phyloP scores from a whole-genome alignment of 1,284 basidiomycete species.

The Naganishia liquefaciens region DNA sequence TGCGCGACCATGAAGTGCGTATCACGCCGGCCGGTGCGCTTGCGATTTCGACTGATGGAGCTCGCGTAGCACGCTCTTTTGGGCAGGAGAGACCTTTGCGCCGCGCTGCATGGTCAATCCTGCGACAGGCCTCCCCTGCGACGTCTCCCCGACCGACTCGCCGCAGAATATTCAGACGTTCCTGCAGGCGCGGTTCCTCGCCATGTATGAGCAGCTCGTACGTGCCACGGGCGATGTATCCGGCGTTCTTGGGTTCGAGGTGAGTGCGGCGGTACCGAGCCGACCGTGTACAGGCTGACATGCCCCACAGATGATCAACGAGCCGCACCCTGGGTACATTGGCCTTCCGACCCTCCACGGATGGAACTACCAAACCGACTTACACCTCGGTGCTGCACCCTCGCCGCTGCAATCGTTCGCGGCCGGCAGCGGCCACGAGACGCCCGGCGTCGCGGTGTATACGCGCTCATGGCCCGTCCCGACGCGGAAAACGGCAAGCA shows the following conservation, averaged over 20 bases:
- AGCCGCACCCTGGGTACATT: conserved; percentile 92
- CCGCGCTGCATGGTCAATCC: conserved; percentile 64
- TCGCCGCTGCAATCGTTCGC: conserved; percentile 81
- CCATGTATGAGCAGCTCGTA: conserved; percentile 72
- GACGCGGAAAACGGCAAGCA: conserved; percentile 58
- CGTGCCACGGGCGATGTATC: conserved; percentile 70
- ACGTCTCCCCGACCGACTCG: conserved; percentile 50
- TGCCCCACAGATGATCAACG: conserved; percentile 76
- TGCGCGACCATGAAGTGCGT: conserved; percentile 83
- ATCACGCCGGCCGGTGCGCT: neutral
- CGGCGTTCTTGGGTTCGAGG: conserved; percentile 86
- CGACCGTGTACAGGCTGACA: neutral
- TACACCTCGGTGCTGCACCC: conserved; percentile 81
- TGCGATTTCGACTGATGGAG: neutral
- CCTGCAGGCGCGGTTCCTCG: conserved; percentile 78
- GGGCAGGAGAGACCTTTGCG: conserved; percentile 82
- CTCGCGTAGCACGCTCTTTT: conserved; percentile 69
- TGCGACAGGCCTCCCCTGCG: conserved; percentile 34
- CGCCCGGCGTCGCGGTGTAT: conserved; percentile 66
- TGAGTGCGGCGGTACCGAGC: conserved; percentile 47
- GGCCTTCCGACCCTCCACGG: conserved; percentile 75
- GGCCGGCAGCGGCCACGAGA: conserved; percentile 75
- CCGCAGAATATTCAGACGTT: conserved; percentile 71
- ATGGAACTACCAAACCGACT: conserved; percentile 87
- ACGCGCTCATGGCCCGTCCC: conserved; percentile 81